Percentiles rank a stretch among this genome's conserved stretches.
Evolutionary conservation across 495 filamentous ascomycete species (phyloP).

Genomic region (Aspergillus nidulans): DNA sequence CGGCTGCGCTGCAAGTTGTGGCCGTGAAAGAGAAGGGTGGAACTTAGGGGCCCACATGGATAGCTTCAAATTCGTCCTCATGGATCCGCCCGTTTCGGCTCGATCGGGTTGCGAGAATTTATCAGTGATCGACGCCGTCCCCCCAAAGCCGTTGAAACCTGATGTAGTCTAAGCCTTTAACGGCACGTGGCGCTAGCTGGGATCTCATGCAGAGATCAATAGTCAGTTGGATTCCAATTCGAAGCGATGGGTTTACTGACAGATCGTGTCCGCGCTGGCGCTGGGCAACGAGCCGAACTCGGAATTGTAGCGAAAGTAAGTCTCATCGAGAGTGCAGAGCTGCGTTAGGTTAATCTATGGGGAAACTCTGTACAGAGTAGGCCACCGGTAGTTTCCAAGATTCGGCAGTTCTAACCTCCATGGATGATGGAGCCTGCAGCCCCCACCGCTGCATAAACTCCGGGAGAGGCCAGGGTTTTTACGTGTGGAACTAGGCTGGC

Average conservation of each 20-base stretch:
- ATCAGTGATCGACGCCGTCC: conserved; percentile 43
- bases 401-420: background rate
- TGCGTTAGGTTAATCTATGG: conserved; percentile 1
- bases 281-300: background rate
- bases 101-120: conserved; percentile 23
- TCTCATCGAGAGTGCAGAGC: background rate
- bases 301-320: background rate
- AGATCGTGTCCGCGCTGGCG: background rate
- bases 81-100: conserved; percentile 13
- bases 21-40: background rate
- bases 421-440: too few relatives aligned
- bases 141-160: conserved; percentile 28
- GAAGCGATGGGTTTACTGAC: too few relatives aligned
- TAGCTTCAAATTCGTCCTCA: background rate
- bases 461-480: background rate
- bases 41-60: background rate
- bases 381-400: background rate
- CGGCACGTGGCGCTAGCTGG: conserved; percentile 44
- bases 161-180: conserved; percentile 39
- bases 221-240: background rate
- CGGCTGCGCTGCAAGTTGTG: background rate
- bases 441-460: background rate
- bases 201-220: conserved; percentile 30
- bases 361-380: background rate
- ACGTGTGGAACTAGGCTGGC: background rate